These are phyloP conservation scores for Phytopythium aichiense DNA, from an alignment of 352 stramenopile species.

Conservation along the genomic window DNA sequence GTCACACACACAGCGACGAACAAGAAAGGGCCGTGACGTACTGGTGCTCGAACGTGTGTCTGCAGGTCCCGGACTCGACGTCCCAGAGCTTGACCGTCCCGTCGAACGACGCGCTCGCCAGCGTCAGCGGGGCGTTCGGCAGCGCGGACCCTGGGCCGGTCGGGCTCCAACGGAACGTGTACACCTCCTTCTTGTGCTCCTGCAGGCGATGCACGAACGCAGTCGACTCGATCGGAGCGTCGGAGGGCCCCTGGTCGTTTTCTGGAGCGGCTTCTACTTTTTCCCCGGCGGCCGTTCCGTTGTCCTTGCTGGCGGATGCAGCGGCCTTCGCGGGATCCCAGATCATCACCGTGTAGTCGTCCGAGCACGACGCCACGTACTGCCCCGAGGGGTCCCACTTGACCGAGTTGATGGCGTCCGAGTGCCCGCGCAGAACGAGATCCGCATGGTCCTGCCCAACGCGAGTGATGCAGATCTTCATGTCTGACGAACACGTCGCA, in stretches of 20 bases:
- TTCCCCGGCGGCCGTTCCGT: conserved; percentile 13
- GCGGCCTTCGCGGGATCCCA: conserved; percentile 80
- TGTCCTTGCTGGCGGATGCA: conserved; percentile 9
- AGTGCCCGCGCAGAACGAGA: conserved; percentile 90
- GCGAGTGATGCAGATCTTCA: conserved; percentile 87
- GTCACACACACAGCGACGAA: not conserved
- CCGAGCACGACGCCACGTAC: conserved; percentile 95
- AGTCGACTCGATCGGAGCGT: conserved; percentile 16
- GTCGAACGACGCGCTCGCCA: conserved; percentile 96
- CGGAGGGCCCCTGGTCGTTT: conserved; percentile 18
- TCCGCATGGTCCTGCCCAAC: conserved; percentile 77
- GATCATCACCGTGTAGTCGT: conserved; percentile 98
- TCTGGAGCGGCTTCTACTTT: conserved; percentile 21
- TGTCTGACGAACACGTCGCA: conserved; percentile 94
- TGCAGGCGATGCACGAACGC: conserved; percentile 80
- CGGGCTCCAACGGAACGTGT: conserved; percentile 92
- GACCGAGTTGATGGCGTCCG: conserved; percentile 98
- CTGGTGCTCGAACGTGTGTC: conserved; percentile 92
- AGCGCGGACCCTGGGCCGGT: conserved; percentile 67
- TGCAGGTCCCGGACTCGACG: conserved; percentile 86
- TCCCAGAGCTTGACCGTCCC: conserved; percentile 95
- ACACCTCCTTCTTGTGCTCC: conserved; percentile 93
- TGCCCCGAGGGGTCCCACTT: conserved; percentile 95
- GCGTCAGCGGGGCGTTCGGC: conserved; percentile 62
- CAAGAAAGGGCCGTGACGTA: conserved; percentile 36